phyloP scores from a whole-genome alignment of 768 basidiomycete genomes.

The Boletus rubescentipes region DNA sequence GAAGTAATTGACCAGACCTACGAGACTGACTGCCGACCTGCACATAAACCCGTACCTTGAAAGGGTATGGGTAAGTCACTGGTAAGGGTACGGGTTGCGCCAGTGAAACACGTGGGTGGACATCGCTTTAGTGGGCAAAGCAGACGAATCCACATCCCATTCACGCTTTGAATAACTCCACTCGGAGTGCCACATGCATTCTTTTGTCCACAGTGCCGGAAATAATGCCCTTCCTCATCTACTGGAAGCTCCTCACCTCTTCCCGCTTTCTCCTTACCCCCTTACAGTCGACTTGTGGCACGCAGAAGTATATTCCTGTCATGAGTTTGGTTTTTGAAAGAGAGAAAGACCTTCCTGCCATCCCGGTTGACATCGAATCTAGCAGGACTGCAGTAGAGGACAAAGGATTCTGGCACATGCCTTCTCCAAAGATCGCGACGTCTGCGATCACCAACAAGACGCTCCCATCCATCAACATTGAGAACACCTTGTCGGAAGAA shows the following conservation, averaged over 20 bases:
- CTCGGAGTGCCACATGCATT: neutral
- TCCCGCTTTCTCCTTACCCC: neutral
- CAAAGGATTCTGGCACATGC: neutral
- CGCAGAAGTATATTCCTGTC: neutral
- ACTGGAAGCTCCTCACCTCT: neutral
- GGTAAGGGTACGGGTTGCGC: too few relatives aligned
- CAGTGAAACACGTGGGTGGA: too few relatives aligned
- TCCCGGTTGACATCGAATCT: slow-evolving; percentile 13
- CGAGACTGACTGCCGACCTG: too few relatives aligned
- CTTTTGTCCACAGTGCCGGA: slow-evolving; percentile 3
- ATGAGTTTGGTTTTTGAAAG: slow-evolving; percentile 9
- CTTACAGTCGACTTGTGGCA: neutral
- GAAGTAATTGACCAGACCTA: too few relatives aligned
- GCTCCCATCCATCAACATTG: slow-evolving; percentile 18
- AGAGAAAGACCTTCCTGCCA: slow-evolving; percentile 24
- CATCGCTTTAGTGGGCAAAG: slow-evolving; percentile 2
- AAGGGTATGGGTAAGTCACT: too few relatives aligned
- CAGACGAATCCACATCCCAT: neutral
- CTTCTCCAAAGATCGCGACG: neutral
- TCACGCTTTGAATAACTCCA: slow-evolving; percentile 16
- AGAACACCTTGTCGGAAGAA: slow-evolving; percentile 16
- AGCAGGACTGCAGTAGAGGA: neutral
- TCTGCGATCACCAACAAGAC: slow-evolving; percentile 1
- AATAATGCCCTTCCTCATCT: slow-evolving; percentile 1
- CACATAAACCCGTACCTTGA: too few relatives aligned